Percentiles rank a stretch among this genome's conserved stretches.
These are phyloP conservation scores for Myriangium duriaei DNA, from an alignment of 2,329 filamentous ascomycete genomes.

Conservation along the genomic window DNA sequence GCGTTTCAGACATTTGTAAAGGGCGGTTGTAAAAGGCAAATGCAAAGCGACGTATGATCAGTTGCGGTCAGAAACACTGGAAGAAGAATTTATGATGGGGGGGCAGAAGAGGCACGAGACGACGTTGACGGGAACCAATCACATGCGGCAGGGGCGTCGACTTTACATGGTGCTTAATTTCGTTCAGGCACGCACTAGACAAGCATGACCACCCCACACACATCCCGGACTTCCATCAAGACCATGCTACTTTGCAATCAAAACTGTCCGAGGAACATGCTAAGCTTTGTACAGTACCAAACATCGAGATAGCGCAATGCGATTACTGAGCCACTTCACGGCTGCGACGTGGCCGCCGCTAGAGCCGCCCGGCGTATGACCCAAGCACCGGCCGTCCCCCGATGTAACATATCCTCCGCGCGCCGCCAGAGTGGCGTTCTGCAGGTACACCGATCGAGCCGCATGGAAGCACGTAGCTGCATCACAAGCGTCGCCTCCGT, in stretches of 20 bases:
- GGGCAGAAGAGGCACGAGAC: not conserved
- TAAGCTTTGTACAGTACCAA: not conserved
- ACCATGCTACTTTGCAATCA: not conserved
- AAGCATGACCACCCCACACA: not conserved
- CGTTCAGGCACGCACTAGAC: not conserved
- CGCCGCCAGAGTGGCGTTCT: not conserved
- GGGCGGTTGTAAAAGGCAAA: not conserved
- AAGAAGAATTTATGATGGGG: not conserved
- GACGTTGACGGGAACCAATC: not conserved
- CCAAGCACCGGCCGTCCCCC: not conserved
- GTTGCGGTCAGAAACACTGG: not conserved
- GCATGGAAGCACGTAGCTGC: conserved; percentile 1
- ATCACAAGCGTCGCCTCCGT: conserved; percentile 6
- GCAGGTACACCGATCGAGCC: conserved; percentile 7
- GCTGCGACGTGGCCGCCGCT: not conserved
- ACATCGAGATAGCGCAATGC: not conserved
- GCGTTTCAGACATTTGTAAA: not conserved
- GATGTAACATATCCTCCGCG: conserved; percentile 7
- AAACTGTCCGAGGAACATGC: too few relatives aligned
- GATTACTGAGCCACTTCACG: too few relatives aligned
- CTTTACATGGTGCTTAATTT: not conserved
- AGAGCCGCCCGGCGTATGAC: conserved; percentile 1
- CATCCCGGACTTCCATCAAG: not conserved
- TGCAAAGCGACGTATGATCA: not conserved
- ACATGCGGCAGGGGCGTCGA: not conserved